phyloP scores from a whole-genome alignment of 2,329 filamentous ascomycete species.

The Dryadomyces quercus-mongolicae region DNA sequence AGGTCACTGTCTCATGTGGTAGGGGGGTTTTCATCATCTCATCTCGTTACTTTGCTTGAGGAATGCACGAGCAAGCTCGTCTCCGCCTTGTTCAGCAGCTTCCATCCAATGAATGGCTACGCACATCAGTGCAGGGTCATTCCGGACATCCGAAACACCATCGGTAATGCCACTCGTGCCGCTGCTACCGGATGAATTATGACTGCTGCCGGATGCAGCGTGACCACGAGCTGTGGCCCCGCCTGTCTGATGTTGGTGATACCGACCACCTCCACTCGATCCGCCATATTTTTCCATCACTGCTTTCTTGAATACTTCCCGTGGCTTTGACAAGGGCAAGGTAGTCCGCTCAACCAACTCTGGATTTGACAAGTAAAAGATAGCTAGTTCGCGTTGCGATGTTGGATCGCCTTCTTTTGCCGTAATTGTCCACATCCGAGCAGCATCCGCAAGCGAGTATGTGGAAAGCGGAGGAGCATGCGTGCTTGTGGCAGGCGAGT shows the following conservation, averaged over 20 bases:
- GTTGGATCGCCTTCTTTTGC: slow-evolving; percentile 84
- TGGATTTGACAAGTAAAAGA: slow-evolving; percentile 86
- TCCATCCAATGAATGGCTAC: slow-evolving; percentile 98
- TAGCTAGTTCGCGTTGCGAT: slow-evolving; percentile 83
- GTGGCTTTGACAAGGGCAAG: slow-evolving; percentile 69
- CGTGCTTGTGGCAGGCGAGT: background rate
- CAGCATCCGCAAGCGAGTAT: slow-evolving; percentile 68
- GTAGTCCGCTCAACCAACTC: slow-evolving; percentile 73
- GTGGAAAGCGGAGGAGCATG: slow-evolving; percentile 33
- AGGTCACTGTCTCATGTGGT: background rate
- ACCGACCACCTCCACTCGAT: slow-evolving; percentile 14
- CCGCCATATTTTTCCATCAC: slow-evolving; percentile 57
- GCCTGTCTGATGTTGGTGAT: slow-evolving; percentile 5
- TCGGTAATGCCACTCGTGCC: slow-evolving; percentile 12
- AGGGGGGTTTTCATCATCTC: slow-evolving; percentile 12
- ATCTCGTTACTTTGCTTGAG: slow-evolving; percentile 46
- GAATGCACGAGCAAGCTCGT: slow-evolving; percentile 72
- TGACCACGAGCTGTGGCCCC: slow-evolving; percentile 3
- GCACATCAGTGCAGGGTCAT: slow-evolving; percentile 82
- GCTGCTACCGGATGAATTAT: slow-evolving; percentile 11
- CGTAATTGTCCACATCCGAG: slow-evolving; percentile 81
- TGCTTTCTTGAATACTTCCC: slow-evolving; percentile 82
- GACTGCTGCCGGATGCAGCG: slow-evolving; percentile 14
- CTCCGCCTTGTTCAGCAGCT: slow-evolving; percentile 71
- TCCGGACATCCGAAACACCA: slow-evolving; percentile 42